A percentile compares a stretch with the other conserved stretches of the same genome.
phyloP scores from a whole-genome alignment of 2,329 filamentous ascomycete genomes.

The Aspergillus vadensis region DNA sequence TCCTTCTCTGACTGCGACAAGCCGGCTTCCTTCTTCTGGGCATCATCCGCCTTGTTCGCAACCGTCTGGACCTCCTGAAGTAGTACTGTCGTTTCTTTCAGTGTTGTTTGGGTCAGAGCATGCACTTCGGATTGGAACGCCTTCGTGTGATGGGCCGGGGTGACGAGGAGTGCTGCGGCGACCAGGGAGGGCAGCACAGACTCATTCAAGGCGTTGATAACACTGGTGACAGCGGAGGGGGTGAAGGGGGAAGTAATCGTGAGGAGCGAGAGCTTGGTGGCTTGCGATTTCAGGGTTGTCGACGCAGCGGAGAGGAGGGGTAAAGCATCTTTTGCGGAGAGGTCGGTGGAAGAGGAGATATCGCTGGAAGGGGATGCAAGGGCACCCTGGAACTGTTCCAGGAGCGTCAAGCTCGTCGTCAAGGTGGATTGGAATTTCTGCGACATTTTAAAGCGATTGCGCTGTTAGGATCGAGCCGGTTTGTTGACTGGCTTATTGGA shows the following conservation, averaged over 20 bases:
- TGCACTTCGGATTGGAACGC: conserved; percentile 66
- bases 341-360: conserved; percentile 5
- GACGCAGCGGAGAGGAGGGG: conserved; percentile 71
- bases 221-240: conserved; percentile 68
- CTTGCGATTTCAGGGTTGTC: conserved; percentile 74
- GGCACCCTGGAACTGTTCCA: conserved; percentile 43
- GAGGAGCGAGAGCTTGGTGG: conserved; percentile 83
- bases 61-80: conserved; percentile 59
- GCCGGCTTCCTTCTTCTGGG: conserved; percentile 36
- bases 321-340: conserved; percentile 50
- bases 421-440: conserved; percentile 36
- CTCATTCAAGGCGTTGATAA: conserved; percentile 71
- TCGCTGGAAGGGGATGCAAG: conserved; percentile 30
- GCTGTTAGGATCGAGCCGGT: not conserved
- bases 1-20: conserved; percentile 43
- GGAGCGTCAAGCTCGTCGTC: conserved; percentile 38
- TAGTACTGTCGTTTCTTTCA: conserved; percentile 65
- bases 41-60: conserved; percentile 48
- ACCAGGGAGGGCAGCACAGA: conserved; percentile 75
- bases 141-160: conserved; percentile 62
- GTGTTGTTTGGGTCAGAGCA: conserved; percentile 58
- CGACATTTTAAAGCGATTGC: conserved; percentile 28
- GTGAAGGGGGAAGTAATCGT: conserved; percentile 87
- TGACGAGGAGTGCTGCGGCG: conserved; percentile 68
- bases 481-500: not conserved